Conservation (phyloP, 2,329 filamentous ascomycete species). For the Aspergillus novoparasiticus region DNA sequence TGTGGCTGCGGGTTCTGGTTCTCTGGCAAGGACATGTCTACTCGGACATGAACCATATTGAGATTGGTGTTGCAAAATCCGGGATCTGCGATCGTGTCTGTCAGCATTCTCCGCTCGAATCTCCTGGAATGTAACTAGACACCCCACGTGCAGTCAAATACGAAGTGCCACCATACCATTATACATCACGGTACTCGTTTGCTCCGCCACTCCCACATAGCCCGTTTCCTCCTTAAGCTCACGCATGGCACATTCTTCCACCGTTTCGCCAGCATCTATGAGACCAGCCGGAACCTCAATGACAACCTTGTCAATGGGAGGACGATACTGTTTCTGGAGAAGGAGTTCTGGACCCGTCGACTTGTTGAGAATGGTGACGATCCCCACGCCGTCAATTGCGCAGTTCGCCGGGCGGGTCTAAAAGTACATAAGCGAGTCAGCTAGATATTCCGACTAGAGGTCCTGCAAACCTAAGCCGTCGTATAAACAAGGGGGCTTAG, state of each 20-base stretch:
- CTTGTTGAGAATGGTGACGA: slow-evolving; percentile 61
- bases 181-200: slow-evolving; percentile 48
- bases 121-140: neutral
- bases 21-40: slow-evolving; percentile 69
- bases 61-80: slow-evolving; percentile 54
- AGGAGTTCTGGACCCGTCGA: slow-evolving; percentile 53
- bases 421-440: neutral
- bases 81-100: slow-evolving; percentile 39
- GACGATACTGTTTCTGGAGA: slow-evolving; percentile 62
- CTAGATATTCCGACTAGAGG: no score
- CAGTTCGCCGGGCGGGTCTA: slow-evolving; percentile 55
- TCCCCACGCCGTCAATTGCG: slow-evolving; percentile 59
- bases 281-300: slow-evolving; percentile 65
- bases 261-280: slow-evolving; percentile 60
- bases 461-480: neutral
- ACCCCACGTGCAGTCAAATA: neutral
- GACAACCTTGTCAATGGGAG: slow-evolving; percentile 59
- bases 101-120: neutral
- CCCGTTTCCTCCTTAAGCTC: slow-evolving; percentile 66
- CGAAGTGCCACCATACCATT: slow-evolving; percentile 39
- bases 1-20: slow-evolving; percentile 71
- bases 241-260: slow-evolving; percentile 58
- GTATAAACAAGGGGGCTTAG: neutral
- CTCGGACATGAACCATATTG: slow-evolving; percentile 67
- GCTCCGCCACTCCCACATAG: slow-evolving; percentile 55